phyloP scores from a whole-genome alignment of 2,329 filamentous ascomycete genomes.

The Alternaria triticimaculans region DNA sequence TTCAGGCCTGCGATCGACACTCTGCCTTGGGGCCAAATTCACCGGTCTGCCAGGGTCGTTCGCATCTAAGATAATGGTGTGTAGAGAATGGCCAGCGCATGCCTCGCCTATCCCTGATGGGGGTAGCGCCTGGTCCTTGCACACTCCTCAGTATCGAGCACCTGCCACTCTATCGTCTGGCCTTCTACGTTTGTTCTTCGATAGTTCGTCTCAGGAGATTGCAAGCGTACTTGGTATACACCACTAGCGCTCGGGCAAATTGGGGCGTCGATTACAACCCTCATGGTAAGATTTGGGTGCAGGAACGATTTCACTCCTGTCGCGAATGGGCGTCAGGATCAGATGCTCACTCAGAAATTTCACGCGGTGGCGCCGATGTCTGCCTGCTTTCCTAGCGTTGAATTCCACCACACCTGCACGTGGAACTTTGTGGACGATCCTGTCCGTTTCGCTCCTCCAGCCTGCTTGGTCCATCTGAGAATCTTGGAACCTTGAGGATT shows the following conservation, averaged over 20 bases:
- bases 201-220: neutral
- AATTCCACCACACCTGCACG: neutral
- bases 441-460: neutral
- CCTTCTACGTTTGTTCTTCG: neutral
- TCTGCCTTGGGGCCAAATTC: neutral
- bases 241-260: neutral
- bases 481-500: neutral
- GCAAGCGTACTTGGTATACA: neutral
- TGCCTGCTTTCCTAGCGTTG: neutral
- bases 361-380: neutral
- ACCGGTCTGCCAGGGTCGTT: neutral
- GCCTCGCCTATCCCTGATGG: neutral
- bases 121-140: neutral
- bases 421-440: neutral
- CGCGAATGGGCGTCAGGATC: neutral
- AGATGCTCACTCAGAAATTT: neutral
- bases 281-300: neutral
- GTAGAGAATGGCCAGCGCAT: neutral
- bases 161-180: neutral
- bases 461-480: neutral
- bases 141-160: neutral
- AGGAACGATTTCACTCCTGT: neutral
- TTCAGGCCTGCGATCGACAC: neutral
- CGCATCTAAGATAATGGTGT: neutral
- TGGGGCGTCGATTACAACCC: neutral